Percentiles rank a stretch among this genome's conserved stretches.
Evolutionary conservation across 2,329 filamentous ascomycete genomes (phyloP).

Genomic region (Xylaria hypoxylon): DNA sequence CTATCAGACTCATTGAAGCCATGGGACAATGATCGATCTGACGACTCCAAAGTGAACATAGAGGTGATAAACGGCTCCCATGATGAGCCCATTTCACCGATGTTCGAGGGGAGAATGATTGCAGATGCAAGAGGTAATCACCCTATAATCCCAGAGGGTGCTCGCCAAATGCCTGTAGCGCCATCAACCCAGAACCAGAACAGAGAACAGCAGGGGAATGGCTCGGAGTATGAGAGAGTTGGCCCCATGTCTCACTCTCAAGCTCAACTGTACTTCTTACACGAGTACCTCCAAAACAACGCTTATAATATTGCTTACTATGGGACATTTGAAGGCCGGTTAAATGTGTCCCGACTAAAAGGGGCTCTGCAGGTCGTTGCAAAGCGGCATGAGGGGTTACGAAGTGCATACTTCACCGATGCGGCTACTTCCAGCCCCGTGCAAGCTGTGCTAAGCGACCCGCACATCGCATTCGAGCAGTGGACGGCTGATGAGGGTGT

Average conservation of each 20-base stretch:
- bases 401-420: slow-evolving; percentile 18
- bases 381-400: slow-evolving; percentile 14
- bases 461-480: not conserved
- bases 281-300: slow-evolving; percentile 24
- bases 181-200: not conserved
- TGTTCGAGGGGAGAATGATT: too few species aligned
- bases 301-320: slow-evolving; percentile 15
- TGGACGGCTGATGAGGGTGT: rapidly evolving
- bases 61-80: too few species aligned
- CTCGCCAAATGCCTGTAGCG: too few species aligned
- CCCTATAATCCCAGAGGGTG: too few species aligned
- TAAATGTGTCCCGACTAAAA: not conserved
- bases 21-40: not conserved
- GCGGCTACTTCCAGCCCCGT: not conserved
- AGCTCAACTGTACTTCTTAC: slow-evolving; percentile 27
- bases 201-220: not conserved
- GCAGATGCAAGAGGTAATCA: too few species aligned
- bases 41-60: not conserved
- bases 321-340: not conserved
- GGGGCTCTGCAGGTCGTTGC: not conserved
- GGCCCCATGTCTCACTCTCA: slow-evolving; percentile 25
- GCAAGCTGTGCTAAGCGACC: not conserved
- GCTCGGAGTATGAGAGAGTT: slow-evolving; percentile 2
- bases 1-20: not conserved
- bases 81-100: too few species aligned